phyloP scores from a whole-genome alignment of 805 yeast genomes.

The Cyberlindnera samutprakarnensis region DNA sequence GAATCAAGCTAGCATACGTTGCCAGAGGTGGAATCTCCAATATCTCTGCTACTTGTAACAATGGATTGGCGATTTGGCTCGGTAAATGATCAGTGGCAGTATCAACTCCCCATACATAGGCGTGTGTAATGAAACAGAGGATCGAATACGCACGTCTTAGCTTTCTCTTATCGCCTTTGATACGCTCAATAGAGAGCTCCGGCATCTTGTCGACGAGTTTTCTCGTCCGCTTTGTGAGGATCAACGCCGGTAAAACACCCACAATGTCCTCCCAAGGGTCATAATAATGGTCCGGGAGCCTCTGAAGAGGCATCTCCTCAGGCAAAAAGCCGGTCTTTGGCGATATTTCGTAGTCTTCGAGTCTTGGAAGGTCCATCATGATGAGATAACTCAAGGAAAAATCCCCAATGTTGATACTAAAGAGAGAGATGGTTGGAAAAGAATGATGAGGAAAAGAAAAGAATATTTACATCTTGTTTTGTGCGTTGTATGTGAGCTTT shows the following conservation, averaged over 20 bases:
- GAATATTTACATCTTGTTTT: too few species aligned
- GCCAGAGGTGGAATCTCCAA: constrained; percentile 80
- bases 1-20: constrained; percentile 78
- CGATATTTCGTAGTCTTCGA: constrained; percentile 65
- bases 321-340: constrained; percentile 77
- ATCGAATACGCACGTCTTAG: constrained; percentile 76
- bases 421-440: too few species aligned
- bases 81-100: constrained; percentile 61
- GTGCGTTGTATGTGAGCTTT: too few species aligned
- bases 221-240: constrained; percentile 59
- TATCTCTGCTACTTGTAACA: constrained; percentile 46
- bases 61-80: constrained; percentile 59
- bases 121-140: constrained; percentile 76
- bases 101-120: constrained; percentile 81
- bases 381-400: too few species aligned
- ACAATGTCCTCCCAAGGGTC: constrained; percentile 74
- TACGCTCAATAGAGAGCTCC: constrained; percentile 39
- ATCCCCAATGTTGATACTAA: too few species aligned
- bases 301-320: constrained; percentile 48
- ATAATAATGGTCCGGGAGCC: constrained; percentile 55
- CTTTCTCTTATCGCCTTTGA: constrained; percentile 34
- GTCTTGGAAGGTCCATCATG: constrained; percentile 33
- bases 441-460: too few species aligned
- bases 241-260: constrained; percentile 60
- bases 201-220: constrained; percentile 59